These are phyloP conservation scores for Tricholoma sp. DNA, from an alignment of 768 basidiomycete genomes.

Conservation along the genomic window DNA sequence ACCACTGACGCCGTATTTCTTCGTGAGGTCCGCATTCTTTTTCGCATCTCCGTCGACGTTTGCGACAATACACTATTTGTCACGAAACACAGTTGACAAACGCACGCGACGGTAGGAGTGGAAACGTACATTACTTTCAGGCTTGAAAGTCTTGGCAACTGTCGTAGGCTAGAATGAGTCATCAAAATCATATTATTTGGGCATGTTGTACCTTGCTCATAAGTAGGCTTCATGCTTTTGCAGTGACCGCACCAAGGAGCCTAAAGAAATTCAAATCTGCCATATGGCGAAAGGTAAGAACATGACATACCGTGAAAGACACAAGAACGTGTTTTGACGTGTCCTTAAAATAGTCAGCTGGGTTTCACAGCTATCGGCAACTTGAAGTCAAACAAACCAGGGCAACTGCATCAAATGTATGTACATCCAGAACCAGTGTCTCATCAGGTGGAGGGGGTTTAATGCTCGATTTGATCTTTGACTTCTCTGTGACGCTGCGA, in stretches of 20 bases:
- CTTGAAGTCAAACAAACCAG: slow-evolving; percentile 43
- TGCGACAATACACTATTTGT: slow-evolving; percentile 73
- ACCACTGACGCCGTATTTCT: slow-evolving; percentile 65
- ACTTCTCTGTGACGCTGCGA: slow-evolving; percentile 65
- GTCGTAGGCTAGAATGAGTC: neutral
- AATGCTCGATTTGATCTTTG: slow-evolving; percentile 83
- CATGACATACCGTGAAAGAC: slow-evolving; percentile 59
- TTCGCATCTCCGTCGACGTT: slow-evolving; percentile 88
- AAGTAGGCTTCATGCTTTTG: slow-evolving; percentile 83
- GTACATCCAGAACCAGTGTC: slow-evolving; percentile 58
- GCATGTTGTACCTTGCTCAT: slow-evolving; percentile 58
- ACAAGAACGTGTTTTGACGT: slow-evolving; percentile 78
- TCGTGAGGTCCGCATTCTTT: slow-evolving; percentile 65
- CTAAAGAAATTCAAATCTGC: slow-evolving; percentile 22
- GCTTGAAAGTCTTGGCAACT: slow-evolving; percentile 76
- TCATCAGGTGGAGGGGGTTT: slow-evolving; percentile 78
- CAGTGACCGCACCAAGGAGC: slow-evolving; percentile 93
- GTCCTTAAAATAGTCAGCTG: slow-evolving; percentile 35
- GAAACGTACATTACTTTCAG: slow-evolving; percentile 63
- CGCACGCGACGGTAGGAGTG: neutral
- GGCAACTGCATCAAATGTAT: slow-evolving; percentile 74
- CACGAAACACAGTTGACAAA: neutral
- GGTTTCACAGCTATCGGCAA: neutral
- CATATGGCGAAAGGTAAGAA: slow-evolving; percentile 3
- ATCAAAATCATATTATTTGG: neutral